Percentiles rank a stretch among this genome's conserved stretches.
These are phyloP conservation scores for Pterula multifida DNA, from an alignment of 1,284 basidiomycete species.

Conservation along the genomic window DNA sequence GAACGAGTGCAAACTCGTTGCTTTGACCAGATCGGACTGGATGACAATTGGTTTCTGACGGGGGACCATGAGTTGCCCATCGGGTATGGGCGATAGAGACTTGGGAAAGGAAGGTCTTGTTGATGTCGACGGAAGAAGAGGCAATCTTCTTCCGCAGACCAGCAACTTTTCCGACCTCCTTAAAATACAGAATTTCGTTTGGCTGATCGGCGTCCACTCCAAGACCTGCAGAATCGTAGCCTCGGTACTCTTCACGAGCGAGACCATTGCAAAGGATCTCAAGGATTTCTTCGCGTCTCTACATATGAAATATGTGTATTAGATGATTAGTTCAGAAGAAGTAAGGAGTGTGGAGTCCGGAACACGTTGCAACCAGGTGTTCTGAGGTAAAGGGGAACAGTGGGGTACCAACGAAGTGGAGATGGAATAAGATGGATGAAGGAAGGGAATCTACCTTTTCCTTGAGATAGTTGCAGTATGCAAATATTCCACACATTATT, in stretches of 20 bases:
- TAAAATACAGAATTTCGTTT: constrained; percentile 79
- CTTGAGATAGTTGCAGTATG: constrained; percentile 86
- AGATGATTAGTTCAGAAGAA: too few species aligned
- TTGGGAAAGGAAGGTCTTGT: constrained; percentile 78
- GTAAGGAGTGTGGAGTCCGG: constrained; percentile 2
- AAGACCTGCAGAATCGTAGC: constrained; percentile 95
- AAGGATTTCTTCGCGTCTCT: constrained; percentile 89
- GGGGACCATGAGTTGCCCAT: constrained; percentile 98
- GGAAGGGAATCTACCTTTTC: constrained; percentile 59
- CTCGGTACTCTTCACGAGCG: constrained; percentile 93
- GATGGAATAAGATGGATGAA: not conserved
- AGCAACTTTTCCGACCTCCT: constrained; percentile 97
- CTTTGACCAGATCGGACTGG: constrained; percentile 82
- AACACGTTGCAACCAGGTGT: not conserved
- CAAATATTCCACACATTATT: constrained; percentile 90
- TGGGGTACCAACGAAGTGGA: too few species aligned
- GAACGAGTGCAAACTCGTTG: constrained; percentile 87
- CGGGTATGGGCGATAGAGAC: constrained; percentile 98
- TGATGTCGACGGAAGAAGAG: constrained; percentile 64
- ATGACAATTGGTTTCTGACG: constrained; percentile 87
- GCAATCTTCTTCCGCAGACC: constrained; percentile 89
- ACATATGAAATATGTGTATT: constrained; percentile 11
- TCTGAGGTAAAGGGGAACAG: not conserved
- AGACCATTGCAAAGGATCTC: constrained; percentile 91
- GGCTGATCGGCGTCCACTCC: constrained; percentile 90